phyloP scores from a whole-genome alignment of 2,329 filamentous ascomycete genomes.

The Xylariales sp. region DNA sequence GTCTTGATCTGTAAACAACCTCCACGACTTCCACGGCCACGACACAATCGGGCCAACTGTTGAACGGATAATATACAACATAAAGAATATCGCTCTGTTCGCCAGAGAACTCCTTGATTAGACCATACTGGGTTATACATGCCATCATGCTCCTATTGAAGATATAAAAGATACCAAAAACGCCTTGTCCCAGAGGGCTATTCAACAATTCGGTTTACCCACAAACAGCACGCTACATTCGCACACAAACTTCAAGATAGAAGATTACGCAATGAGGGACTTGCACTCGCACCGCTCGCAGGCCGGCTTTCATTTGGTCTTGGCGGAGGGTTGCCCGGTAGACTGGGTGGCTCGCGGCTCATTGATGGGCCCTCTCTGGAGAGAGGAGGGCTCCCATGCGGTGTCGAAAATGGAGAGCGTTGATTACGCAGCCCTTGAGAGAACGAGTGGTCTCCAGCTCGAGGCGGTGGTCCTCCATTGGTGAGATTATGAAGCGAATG shows the following conservation, averaged over 20 bases:
- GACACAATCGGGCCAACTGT: too few relatives aligned
- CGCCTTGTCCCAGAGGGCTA: background rate
- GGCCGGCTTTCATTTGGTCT: slow-evolving; percentile 29
- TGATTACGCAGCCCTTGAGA: slow-evolving; percentile 38
- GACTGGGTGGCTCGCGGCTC: slow-evolving; percentile 23
- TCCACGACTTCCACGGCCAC: too few relatives aligned
- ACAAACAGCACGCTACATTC: too few relatives aligned
- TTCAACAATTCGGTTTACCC: too few relatives aligned
- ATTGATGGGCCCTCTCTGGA: slow-evolving; percentile 32
- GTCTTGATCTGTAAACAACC: too few relatives aligned
- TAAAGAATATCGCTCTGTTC: too few relatives aligned
- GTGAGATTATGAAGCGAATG: slow-evolving; percentile 24
- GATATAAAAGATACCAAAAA: background rate
- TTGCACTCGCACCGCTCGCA: slow-evolving; percentile 68
- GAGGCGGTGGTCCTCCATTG: slow-evolving; percentile 37
- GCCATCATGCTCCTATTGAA: background rate
- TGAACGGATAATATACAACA: too few relatives aligned
- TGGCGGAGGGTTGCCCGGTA: slow-evolving; percentile 23
- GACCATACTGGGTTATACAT: background rate
- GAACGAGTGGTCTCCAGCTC: slow-evolving; percentile 40
- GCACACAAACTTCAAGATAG: slow-evolving; percentile 59
- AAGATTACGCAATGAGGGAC: slow-evolving; percentile 70
- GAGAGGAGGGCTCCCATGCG: slow-evolving; percentile 41
- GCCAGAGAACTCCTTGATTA: background rate
- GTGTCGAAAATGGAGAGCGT: slow-evolving; percentile 35